phyloP scores from a whole-genome alignment of 371 early-diverging fungal genomes.

The Thermomucor indicae-seudaticae region DNA sequence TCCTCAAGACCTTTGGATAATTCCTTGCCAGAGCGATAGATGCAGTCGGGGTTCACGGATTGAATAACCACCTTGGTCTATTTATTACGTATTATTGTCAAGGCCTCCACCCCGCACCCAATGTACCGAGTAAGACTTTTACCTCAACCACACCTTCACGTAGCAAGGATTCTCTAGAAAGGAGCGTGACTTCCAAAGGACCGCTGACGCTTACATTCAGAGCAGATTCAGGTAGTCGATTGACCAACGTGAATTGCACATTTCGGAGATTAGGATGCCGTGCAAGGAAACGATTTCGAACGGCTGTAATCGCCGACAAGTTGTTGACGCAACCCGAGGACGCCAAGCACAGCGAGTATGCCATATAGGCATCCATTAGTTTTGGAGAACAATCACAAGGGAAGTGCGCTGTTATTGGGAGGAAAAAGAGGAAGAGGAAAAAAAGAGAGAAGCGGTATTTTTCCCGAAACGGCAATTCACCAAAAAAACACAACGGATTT shows the following conservation, averaged over 20 bases:
- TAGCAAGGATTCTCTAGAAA: conserved; percentile 14
- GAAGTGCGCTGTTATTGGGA: conserved; percentile 3
- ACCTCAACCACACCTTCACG: conserved; percentile 16
- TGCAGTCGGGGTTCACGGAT: conserved; percentile 8
- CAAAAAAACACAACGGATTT: too few species aligned
- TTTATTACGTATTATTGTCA: too few species aligned
- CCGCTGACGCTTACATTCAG: conserved; percentile 14
- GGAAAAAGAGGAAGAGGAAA: neutral
- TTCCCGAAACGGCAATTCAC: too few species aligned
- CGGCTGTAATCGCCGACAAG: conserved; percentile 4
- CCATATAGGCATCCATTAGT: conserved; percentile 12
- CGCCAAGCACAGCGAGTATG: conserved; percentile 15
- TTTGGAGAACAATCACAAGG: neutral
- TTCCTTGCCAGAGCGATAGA: neutral
- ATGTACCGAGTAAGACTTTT: neutral
- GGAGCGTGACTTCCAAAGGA: conserved; percentile 1
- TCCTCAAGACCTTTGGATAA: conserved; percentile 5
- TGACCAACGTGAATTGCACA: conserved; percentile 6
- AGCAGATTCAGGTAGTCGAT: neutral
- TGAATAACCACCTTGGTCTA: conserved; percentile 8
- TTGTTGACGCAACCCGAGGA: conserved; percentile 5
- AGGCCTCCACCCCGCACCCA: neutral
- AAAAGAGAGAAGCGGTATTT: too few species aligned
- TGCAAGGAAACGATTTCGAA: conserved; percentile 12
- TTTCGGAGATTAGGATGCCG: conserved; percentile 9